Base-by-base conservation (phyloP, 1,284 basidiomycete species). In the Porogramme epimiltina region DNA sequence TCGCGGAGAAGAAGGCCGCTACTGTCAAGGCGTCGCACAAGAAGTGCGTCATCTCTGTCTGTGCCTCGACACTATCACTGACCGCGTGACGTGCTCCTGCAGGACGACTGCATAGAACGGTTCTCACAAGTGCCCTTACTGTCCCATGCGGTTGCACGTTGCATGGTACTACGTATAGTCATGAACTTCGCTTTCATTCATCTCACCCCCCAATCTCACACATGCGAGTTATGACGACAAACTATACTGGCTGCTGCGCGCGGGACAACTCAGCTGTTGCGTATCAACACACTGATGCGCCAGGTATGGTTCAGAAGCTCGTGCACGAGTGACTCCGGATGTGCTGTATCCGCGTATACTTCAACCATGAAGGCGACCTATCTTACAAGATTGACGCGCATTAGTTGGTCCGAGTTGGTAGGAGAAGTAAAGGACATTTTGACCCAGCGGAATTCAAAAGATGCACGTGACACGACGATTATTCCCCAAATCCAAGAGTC, bases 1-100 rank as follows among this genome's bases (percentile, higher is more conserved):
- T 93, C 59, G 85, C 91, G 63, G 95, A 98, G 83, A 92, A 89
- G 84, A 97, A 91, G 76, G 81, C 81, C 59, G 87, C 88, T 23
- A 85, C 87, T 31, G 75, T 85, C 80, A 90, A 89, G 74, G 88
- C 87, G 40, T 80, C 84, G 34, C 87, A 89, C 80, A 79, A 80
- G 73, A 84, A 84, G 82, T 80, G 60, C 18, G 66, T 60, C 18
- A n/a, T n/a, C n/a, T n/a, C 11, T 18, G 2, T 10, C 5, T 19
- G 13, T 28, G 4, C 22, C 5, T 22, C 20, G 19, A n/a, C 13
- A 36, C 13, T 26, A 43, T 18, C 22, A 43, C 25, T n/a, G 19
- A 31, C 15, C n/a, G n/a, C n/a, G n/a, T n/a, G n/a, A 8, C 28
- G 9, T 31, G 8, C 15, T 31, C 28, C n/a, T 37, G 34, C 16